Conservation (phyloP, 2,329 filamentous ascomycete genomes). For the Colletotrichum lini region DNA sequence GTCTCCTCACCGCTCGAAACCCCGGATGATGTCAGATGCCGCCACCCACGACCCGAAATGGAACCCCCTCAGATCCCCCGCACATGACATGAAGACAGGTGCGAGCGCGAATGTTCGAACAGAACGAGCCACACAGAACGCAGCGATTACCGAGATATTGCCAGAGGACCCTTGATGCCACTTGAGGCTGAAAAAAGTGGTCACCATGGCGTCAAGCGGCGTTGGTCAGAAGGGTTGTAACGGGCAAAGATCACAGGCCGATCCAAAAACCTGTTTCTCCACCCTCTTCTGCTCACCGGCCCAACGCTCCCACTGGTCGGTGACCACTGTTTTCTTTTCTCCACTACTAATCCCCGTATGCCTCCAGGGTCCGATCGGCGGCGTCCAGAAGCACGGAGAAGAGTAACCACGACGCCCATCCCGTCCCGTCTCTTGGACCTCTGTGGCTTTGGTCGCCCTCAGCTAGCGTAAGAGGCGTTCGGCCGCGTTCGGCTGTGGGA, state of each 20-base stretch:
- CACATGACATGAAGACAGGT: constrained; percentile 2
- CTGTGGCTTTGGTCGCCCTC: constrained; percentile 12
- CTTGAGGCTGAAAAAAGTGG: constrained; percentile 23
- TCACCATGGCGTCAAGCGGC: constrained; percentile 33
- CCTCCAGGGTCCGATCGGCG: constrained; percentile 36
- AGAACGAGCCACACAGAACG: constrained; percentile 4
- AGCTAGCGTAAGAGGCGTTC: constrained; percentile 24
- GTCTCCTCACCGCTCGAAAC: background rate
- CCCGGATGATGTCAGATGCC: constrained; percentile 21
- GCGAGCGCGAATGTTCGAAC: background rate
- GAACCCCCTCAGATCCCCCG: constrained; percentile 11
- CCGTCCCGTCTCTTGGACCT: background rate
- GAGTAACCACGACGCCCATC: background rate
- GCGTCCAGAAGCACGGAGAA: constrained; percentile 26
- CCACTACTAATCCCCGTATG: constrained; percentile 23
- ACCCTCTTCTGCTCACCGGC: constrained; percentile 2
- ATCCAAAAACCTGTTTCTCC: constrained; percentile 16
- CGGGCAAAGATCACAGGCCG: constrained; percentile 24
- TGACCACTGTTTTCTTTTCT: background rate
- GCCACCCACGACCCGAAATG: background rate
- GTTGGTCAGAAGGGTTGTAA: constrained; percentile 12
- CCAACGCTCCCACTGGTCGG: constrained; percentile 24
- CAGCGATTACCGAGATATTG: constrained; percentile 8
- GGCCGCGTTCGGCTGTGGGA: constrained; percentile 12
- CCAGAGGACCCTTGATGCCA: background rate